phyloP scores from a whole-genome alignment of 345 rosid species.

The Conringia planisiliqua region DNA sequence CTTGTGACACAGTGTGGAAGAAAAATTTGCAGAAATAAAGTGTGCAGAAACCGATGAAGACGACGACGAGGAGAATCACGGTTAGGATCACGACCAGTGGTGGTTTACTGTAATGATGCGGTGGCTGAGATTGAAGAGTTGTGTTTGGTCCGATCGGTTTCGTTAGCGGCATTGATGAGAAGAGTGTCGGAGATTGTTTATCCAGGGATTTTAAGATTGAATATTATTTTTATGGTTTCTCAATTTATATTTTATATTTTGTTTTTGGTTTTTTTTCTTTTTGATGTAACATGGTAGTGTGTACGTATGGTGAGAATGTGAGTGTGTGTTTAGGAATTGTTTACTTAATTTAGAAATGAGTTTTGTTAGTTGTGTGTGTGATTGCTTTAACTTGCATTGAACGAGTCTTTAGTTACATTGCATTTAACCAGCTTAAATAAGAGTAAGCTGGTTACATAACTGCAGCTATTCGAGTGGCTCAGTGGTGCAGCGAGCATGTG shows the following conservation, averaged over 20 bases:
- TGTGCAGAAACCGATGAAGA: conserved; percentile 56
- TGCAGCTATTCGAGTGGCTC: conserved; percentile 13
- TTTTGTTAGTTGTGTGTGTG: conserved; percentile 11
- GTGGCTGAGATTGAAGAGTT: not conserved
- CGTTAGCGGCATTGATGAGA: conserved; percentile 38
- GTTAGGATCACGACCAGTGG: conserved; percentile 47
- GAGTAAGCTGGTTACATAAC: not conserved
- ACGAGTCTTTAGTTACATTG: conserved; percentile 29
- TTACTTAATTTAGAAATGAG: conserved; percentile 29
- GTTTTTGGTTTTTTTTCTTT: not conserved
- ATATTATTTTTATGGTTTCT: not conserved
- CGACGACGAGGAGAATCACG: conserved; percentile 48
- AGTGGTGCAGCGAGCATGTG: conserved; percentile 11
- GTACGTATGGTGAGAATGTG: not conserved
- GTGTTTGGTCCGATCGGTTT: not conserved
- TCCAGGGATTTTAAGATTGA: not conserved
- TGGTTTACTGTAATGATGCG: conserved; percentile 28
- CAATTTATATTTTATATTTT: not conserved
- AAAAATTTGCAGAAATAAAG: conserved; percentile 58
- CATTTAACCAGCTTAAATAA: conserved; percentile 1
- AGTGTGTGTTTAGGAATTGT: conserved; percentile 9
- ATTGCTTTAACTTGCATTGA: conserved; percentile 27
- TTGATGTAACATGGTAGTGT: not conserved
- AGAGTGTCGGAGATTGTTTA: conserved; percentile 43
- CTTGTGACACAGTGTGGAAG: conserved; percentile 36